Evolutionary conservation across 768 basidiomycete genomes (phyloP).

Genomic region (Suillus fuscotomentosus): DNA sequence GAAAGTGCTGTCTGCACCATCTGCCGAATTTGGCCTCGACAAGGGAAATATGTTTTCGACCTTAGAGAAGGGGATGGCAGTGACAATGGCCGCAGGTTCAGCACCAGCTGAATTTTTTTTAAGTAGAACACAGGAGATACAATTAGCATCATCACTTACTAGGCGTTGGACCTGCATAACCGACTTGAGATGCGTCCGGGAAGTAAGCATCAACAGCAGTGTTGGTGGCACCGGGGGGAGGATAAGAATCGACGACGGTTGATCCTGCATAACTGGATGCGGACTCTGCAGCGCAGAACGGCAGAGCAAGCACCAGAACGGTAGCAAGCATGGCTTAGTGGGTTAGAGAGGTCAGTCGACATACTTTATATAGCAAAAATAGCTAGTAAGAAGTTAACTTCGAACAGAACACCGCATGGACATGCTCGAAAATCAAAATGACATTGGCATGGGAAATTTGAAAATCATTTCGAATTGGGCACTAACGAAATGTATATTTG

Average conservation of each 20-base stretch:
- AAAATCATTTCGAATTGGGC: too few species aligned
- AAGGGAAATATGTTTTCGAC: conserved; percentile 41
- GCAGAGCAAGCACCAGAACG: conserved; percentile 4
- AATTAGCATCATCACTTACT: conserved; percentile 30
- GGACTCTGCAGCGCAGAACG: conserved; percentile 4
- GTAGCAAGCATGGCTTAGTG: conserved; percentile 2
- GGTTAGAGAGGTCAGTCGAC: neutral
- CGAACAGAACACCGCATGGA: too few species aligned
- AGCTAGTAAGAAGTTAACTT: too few species aligned
- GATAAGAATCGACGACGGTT: conserved; percentile 40
- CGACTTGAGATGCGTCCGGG: conserved; percentile 40
- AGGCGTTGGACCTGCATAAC: conserved; percentile 47
- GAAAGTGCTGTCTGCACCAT: conserved; percentile 35
- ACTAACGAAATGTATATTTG: too few species aligned
- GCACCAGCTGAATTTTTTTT: conserved; percentile 36
- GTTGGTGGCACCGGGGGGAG: conserved; percentile 38
- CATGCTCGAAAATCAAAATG: too few species aligned
- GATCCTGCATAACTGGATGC: conserved; percentile 44
- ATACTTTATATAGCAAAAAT: neutral
- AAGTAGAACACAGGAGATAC: neutral
- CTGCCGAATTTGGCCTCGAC: conserved; percentile 36
- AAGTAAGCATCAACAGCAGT: conserved; percentile 37
- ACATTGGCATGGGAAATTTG: too few species aligned
- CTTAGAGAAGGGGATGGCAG: conserved; percentile 39
- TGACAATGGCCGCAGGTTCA: conserved; percentile 40